These are phyloP conservation scores for Neofusicoccum umdonicola DNA, from an alignment of 2,329 filamentous ascomycete genomes.

Conservation along the genomic window DNA sequence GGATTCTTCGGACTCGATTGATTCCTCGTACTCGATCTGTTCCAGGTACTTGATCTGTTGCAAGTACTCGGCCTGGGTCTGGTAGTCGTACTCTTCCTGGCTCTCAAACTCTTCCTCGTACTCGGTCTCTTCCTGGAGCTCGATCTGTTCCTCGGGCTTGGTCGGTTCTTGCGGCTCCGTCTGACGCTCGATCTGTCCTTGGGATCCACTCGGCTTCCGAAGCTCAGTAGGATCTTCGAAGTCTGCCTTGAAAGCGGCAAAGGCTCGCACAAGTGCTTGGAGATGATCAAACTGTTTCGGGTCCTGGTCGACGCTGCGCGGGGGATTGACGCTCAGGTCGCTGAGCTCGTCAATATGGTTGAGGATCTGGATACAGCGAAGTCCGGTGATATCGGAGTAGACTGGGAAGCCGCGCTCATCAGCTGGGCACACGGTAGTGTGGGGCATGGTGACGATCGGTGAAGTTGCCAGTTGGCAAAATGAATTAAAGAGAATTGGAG, in stretches of 20 bases:
- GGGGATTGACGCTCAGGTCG: background rate
- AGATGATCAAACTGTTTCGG: slow-evolving; percentile 18
- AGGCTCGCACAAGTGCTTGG: slow-evolving; percentile 18
- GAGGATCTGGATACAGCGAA: background rate
- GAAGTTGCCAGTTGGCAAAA: background rate
- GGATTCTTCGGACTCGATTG: slow-evolving; percentile 9
- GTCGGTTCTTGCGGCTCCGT: too few species aligned
- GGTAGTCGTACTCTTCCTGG: too few species aligned
- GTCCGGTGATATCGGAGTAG: background rate
- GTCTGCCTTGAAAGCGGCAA: slow-evolving; percentile 13
- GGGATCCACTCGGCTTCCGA: too few species aligned
- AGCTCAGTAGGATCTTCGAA: background rate
- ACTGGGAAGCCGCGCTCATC: background rate
- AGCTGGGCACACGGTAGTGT: background rate
- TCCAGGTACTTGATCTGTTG: too few species aligned
- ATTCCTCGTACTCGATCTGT: too few species aligned
- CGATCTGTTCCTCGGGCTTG: too few species aligned
- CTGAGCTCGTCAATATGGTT: background rate
- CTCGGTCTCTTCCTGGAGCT: too few species aligned
- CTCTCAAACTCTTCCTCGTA: too few species aligned
- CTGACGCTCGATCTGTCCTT: too few species aligned
- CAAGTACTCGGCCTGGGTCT: too few species aligned
- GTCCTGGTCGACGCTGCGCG: background rate
- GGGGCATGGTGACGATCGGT: background rate
- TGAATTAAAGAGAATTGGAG: background rate